A percentile compares a stretch with the other conserved stretches of the same genome.
phyloP scores from a whole-genome alignment of 163 green algal species.

The Scenedesmus sp. region DNA sequence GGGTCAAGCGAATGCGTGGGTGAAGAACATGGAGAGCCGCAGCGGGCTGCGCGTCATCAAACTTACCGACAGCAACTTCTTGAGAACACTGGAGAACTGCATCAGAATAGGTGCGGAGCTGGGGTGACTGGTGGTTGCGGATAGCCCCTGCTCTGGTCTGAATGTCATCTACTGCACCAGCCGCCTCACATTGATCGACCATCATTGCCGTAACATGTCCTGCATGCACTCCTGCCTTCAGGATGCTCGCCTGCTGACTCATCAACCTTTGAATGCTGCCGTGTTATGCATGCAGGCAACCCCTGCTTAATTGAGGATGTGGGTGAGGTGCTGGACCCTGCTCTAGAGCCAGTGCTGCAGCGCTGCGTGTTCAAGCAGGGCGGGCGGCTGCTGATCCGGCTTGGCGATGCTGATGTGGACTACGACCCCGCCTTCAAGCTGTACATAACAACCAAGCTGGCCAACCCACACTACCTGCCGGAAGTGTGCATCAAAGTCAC shows the following conservation, averaged over 20 bases:
- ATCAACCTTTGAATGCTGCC: neutral
- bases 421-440: constrained; percentile 88
- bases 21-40: constrained; percentile 86
- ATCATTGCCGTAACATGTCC: too few relatives aligned
- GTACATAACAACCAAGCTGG: constrained; percentile 87
- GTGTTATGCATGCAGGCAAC: constrained; percentile 14
- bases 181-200: neutral
- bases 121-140: constrained; percentile 76
- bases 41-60: constrained; percentile 85
- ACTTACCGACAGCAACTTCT: constrained; percentile 81
- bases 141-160: neutral
- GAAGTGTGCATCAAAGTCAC: constrained; percentile 94
- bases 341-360: constrained; percentile 84
- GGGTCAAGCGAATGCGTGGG: constrained; percentile 84
- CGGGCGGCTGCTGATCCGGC: constrained; percentile 70
- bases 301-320: constrained; percentile 70
- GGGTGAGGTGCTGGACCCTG: constrained; percentile 83
- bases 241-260: neutral
- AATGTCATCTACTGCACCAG: neutral
- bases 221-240: neutral
- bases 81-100: constrained; percentile 84
- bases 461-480: constrained; percentile 92
- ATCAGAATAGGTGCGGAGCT: constrained; percentile 73
- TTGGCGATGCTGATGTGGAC: constrained; percentile 87
- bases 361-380: constrained; percentile 73